phyloP scores from a whole-genome alignment of 495 filamentous ascomycete species.

The Pseudevernia furfuracea region DNA sequence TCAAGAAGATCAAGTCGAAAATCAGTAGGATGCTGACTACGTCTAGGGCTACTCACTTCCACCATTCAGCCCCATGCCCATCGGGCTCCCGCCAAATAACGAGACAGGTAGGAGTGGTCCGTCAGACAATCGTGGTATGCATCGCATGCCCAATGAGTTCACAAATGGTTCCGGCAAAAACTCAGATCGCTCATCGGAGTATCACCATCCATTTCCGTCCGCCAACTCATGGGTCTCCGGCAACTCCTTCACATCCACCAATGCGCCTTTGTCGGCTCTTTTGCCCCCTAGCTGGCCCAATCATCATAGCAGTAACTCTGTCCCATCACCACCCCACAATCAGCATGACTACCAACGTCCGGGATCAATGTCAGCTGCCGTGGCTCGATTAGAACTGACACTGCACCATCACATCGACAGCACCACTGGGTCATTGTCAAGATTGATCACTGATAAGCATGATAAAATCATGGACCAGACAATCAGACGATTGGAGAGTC shows the following conservation, averaged over 20 bases:
- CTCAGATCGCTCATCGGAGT: slow-evolving; percentile 5
- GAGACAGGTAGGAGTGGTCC: neutral
- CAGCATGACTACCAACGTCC: slow-evolving; percentile 23
- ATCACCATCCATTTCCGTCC: slow-evolving; percentile 9
- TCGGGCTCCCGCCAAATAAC: neutral
- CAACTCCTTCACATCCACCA: slow-evolving; percentile 20
- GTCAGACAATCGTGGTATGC: neutral
- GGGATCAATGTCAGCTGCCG: slow-evolving; percentile 18
- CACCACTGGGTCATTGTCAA: slow-evolving; percentile 20
- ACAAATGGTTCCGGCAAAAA: neutral
- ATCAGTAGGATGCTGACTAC: slow-evolving; percentile 3
- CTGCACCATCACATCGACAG: slow-evolving; percentile 28
- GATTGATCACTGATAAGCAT: slow-evolving; percentile 24
- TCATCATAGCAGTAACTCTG: slow-evolving; percentile 21
- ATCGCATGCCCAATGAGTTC: neutral
- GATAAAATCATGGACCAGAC: slow-evolving; percentile 24
- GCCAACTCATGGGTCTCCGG: slow-evolving; percentile 24
- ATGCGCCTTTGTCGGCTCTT: slow-evolving; percentile 18
- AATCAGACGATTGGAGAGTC: slow-evolving; percentile 19
- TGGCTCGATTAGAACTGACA: slow-evolving; percentile 24
- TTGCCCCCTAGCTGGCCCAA: slow-evolving; percentile 20
- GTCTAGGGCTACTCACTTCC: slow-evolving; percentile 25
- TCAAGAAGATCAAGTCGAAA: neutral
- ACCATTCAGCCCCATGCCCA: slow-evolving; percentile 25
- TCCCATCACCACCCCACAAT: slow-evolving; percentile 26